Percentiles rank a stretch among this genome's conserved stretches.
phyloP scores from a whole-genome alignment of 2,329 filamentous ascomycete species.

The Colletotrichum camelliae region DNA sequence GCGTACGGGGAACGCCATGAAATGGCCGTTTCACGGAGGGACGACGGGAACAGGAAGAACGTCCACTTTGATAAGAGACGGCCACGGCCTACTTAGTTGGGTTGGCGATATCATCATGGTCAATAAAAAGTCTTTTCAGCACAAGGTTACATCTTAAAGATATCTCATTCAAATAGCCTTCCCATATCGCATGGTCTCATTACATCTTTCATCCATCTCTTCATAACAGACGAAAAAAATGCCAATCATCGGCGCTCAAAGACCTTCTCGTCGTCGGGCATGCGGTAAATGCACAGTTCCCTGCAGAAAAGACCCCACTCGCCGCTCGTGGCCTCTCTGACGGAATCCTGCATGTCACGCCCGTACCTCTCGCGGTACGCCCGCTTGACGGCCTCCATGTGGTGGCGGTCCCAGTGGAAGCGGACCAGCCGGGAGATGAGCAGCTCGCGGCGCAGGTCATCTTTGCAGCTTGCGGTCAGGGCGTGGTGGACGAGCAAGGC shows the following conservation, averaged over 20 bases:
- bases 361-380: conserved; percentile 83
- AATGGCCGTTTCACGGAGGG: not conserved
- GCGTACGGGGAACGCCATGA: not conserved
- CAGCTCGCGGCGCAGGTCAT: conserved; percentile 79
- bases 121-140: not conserved
- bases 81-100: too few relatives aligned
- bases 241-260: conserved; percentile 42
- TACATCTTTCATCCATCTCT: not conserved
- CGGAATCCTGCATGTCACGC: conserved; percentile 75
- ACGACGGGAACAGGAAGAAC: not conserved
- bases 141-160: not conserved
- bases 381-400: conserved; percentile 79
- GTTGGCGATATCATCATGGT: not conserved
- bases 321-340: conserved; percentile 76
- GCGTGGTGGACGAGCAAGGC: conserved; percentile 91
- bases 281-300: conserved; percentile 68
- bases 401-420: conserved; percentile 88
- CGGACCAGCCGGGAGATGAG: conserved; percentile 87
- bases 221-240: not conserved
- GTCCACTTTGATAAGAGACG: too few relatives aligned
- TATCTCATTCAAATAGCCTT: not conserved
- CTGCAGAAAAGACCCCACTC: conserved; percentile 81
- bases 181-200: conserved; percentile 9
- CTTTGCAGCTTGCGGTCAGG: conserved; percentile 74
- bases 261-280: conserved; percentile 63